Evolutionary conservation across 257 asterid species (phyloP).

Genomic region (Ilex aquifolium): DNA sequence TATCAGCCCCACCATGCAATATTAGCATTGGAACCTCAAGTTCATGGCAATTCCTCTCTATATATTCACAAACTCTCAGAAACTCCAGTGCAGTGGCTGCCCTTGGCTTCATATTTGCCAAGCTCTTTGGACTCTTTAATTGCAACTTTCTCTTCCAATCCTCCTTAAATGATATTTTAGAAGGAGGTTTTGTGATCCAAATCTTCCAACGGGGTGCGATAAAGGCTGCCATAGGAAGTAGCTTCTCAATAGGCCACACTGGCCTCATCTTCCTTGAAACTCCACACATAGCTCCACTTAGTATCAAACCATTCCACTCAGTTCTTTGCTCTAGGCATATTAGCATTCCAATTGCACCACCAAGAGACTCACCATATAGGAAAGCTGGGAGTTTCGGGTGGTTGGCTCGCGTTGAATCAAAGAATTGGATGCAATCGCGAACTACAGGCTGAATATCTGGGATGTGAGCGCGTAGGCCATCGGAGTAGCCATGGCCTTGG

Average conservation of each 20-base stretch:
- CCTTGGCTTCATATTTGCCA: constrained; percentile 44
- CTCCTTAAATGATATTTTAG: constrained; percentile 41
- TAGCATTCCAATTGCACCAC: constrained; percentile 57
- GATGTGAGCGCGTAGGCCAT: constrained; percentile 57
- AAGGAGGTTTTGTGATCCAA: constrained; percentile 43
- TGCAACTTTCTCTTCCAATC: constrained; percentile 56
- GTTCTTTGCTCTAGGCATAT: constrained; percentile 43
- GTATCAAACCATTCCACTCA: constrained; percentile 61
- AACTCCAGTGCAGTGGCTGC: constrained; percentile 58
- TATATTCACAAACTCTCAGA: constrained; percentile 42
- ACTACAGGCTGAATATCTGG: constrained; percentile 41
- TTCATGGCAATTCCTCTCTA: constrained; percentile 35
- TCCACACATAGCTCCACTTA: constrained; percentile 78
- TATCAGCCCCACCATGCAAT: constrained; percentile 67
- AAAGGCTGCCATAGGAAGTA: constrained; percentile 51
- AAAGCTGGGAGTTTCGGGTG: constrained; percentile 49
- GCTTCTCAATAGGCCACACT: constrained; percentile 69
- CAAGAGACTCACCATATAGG: constrained; percentile 81
- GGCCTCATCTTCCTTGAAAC: constrained; percentile 60
- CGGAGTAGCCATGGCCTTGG: constrained; percentile 76
- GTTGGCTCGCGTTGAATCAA: constrained; percentile 30
- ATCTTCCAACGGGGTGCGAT: constrained; percentile 69
- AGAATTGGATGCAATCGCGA: constrained; percentile 47
- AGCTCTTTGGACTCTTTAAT: constrained; percentile 45
- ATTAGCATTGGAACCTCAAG: constrained; percentile 58